Conservation (phyloP, 163 green algal species). For the Chlamydomonas reinhardtii region DNA sequence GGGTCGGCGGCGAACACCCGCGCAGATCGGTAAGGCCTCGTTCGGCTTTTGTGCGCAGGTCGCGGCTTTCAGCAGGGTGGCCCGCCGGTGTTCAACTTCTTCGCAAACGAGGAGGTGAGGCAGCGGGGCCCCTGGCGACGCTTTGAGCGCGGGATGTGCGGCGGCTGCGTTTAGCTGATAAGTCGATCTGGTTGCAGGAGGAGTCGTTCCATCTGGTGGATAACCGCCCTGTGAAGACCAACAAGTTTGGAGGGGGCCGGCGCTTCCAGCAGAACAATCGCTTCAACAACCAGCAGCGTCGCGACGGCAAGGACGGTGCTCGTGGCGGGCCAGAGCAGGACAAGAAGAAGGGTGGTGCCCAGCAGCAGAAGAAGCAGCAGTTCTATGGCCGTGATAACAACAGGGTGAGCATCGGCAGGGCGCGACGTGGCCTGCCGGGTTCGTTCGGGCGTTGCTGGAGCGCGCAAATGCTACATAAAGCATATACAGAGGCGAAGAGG, state of each 20-base stretch:
- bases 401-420: constrained; percentile 51
- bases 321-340: constrained; percentile 48
- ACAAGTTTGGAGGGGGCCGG: constrained; percentile 59
- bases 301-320: constrained; percentile 40
- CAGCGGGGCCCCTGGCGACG: neutral
- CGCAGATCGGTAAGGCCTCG: too few relatives aligned
- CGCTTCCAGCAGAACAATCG: constrained; percentile 64
- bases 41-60: neutral
- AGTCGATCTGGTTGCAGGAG: constrained; percentile 74
- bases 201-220: constrained; percentile 98
- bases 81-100: constrained; percentile 95
- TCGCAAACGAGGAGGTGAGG: constrained; percentile 91
- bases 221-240: constrained; percentile 81
- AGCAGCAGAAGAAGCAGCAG: constrained; percentile 75
- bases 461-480: too few relatives aligned
- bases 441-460: too few relatives aligned
- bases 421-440: too few relatives aligned
- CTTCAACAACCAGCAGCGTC: constrained; percentile 76
- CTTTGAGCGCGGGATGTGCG: neutral
- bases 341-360: constrained; percentile 65
- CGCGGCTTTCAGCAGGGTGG: constrained; percentile 74
- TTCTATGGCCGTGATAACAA: constrained; percentile 77
- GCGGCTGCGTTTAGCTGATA: constrained; percentile 1
- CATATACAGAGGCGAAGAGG: too few relatives aligned
- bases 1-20: neutral